Conservation (phyloP, 495 filamentous ascomycete genomes). For the Podospora pseudopauciseta region DNA sequence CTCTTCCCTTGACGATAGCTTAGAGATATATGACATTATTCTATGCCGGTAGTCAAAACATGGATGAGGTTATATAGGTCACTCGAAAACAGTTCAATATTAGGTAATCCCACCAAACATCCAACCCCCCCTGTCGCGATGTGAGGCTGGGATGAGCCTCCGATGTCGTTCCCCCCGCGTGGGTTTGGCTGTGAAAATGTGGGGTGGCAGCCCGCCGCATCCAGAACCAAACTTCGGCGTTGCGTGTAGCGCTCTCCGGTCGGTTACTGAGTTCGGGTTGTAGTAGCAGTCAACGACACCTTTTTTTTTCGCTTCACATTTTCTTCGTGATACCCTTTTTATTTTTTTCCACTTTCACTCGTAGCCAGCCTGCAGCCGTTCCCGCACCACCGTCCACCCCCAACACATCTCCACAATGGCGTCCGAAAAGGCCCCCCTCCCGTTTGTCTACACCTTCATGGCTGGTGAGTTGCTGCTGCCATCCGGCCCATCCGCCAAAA, state of each 20-base stretch:
- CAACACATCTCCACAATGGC: conserved; percentile 26
- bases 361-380: neutral
- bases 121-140: neutral
- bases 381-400: neutral
- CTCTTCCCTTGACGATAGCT: neutral
- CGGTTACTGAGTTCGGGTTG: conserved; percentile 12
- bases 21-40: neutral
- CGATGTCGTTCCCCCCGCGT: conserved; percentile 22
- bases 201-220: neutral
- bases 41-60: neutral
- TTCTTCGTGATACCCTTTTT: conserved; percentile 11
- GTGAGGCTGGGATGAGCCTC: conserved; percentile 10
- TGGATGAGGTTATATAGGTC: too few relatives aligned
- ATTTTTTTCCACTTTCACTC: neutral
- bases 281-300: neutral
- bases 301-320: conserved; percentile 13
- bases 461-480: conserved; percentile 26
- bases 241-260: neutral
- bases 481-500: conserved; percentile 10
- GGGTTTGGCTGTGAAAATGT: conserved; percentile 5
- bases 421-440: conserved; percentile 32
- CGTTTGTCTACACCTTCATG: conserved; percentile 37
- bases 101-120: neutral
- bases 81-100: neutral
- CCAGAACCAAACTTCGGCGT: conserved; percentile 9